Evolutionary conservation across 2,329 filamentous ascomycete species (phyloP).

Genomic region (Pseudopyrenochaeta lycopersici): DNA sequence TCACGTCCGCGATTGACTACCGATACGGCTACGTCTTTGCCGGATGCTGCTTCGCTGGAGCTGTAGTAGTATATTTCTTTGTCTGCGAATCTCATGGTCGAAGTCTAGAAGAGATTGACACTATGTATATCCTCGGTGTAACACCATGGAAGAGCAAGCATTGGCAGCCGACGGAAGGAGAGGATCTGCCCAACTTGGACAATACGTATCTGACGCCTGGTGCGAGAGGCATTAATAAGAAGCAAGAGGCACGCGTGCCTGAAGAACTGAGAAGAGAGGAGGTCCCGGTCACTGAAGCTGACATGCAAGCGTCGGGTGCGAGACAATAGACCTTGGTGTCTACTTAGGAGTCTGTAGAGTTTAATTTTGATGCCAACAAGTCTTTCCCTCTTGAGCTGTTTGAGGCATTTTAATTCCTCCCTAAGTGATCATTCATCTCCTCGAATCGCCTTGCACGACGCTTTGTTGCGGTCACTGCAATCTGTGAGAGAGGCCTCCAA

Average conservation of each 20-base stretch:
- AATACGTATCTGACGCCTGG: conserved; percentile 46
- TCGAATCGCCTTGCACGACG: no score
- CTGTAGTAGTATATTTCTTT: conserved; percentile 77
- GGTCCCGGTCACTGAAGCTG: conserved; percentile 19
- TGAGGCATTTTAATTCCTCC: no score
- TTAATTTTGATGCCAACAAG: no score
- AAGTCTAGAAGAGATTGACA: conserved; percentile 80
- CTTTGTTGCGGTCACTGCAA: no score
- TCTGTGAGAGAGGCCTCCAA: no score
- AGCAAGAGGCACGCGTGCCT: conserved; percentile 39
- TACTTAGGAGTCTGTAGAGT: no score
- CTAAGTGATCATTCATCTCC: no score
- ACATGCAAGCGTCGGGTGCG: conserved; percentile 22
- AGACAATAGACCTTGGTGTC: conserved; percentile 5
- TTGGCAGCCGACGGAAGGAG: conserved; percentile 55
- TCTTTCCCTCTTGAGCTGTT: no score
- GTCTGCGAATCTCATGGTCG: conserved; percentile 77
- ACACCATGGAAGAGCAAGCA: conserved; percentile 69
- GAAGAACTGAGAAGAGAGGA: conserved; percentile 32
- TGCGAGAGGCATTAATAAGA: conserved; percentile 46
- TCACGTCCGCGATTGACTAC: conserved; percentile 75
- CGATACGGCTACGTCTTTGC: conserved; percentile 81
- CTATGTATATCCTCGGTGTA: conserved; percentile 72
- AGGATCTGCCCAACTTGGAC: conserved; percentile 45
- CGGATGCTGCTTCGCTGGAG: conserved; percentile 71